A percentile compares a stretch with the other conserved stretches of the same genome.
phyloP scores from a whole-genome alignment of 2,329 filamentous ascomycete genomes.

The Cytospora chrysosperma region DNA sequence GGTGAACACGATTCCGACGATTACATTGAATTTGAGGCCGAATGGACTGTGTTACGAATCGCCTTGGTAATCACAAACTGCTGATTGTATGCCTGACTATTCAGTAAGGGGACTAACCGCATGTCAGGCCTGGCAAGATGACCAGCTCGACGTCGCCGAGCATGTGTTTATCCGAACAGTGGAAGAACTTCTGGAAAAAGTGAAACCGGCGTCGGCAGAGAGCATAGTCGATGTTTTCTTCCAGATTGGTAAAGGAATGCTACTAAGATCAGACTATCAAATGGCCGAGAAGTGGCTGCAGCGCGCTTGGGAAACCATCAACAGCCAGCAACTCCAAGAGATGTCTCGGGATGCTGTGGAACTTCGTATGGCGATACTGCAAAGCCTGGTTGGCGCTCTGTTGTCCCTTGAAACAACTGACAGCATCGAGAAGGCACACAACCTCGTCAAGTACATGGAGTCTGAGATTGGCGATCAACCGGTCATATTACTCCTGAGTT shows the following conservation, averaged over 20 bases:
- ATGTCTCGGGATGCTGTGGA: slow-evolving; percentile 61
- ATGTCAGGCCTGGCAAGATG: slow-evolving; percentile 69
- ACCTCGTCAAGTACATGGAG: slow-evolving; percentile 61
- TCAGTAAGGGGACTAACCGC: slow-evolving; percentile 6
- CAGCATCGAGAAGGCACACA: slow-evolving; percentile 50
- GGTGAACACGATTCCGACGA: slow-evolving; percentile 33
- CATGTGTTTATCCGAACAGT: slow-evolving; percentile 66
- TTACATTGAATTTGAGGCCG: slow-evolving; percentile 46
- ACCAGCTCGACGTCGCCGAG: slow-evolving; percentile 72
- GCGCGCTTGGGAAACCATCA: slow-evolving; percentile 61
- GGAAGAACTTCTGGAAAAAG: slow-evolving; percentile 36
- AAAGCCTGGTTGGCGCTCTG: slow-evolving; percentile 58
- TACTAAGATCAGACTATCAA: slow-evolving; percentile 50
- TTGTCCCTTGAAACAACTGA: slow-evolving; percentile 48
- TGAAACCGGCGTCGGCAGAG: slow-evolving; percentile 55
- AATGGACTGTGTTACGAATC: slow-evolving; percentile 67
- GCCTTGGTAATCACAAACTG: slow-evolving; percentile 56
- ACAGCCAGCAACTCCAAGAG: slow-evolving; percentile 51
- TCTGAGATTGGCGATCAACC: slow-evolving; percentile 63
- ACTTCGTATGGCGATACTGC: slow-evolving; percentile 64
- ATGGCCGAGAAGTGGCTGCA: slow-evolving; percentile 71
- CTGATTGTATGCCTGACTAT: slow-evolving; percentile 13
- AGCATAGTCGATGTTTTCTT: slow-evolving; percentile 66
- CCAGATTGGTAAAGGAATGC: slow-evolving; percentile 65
- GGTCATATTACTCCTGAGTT: slow-evolving; percentile 63